Percentiles rank a stretch among this genome's conserved stretches.
Evolutionary conservation across 345 rosid species (phyloP).

Genomic region (Erodium maritimum): DNA sequence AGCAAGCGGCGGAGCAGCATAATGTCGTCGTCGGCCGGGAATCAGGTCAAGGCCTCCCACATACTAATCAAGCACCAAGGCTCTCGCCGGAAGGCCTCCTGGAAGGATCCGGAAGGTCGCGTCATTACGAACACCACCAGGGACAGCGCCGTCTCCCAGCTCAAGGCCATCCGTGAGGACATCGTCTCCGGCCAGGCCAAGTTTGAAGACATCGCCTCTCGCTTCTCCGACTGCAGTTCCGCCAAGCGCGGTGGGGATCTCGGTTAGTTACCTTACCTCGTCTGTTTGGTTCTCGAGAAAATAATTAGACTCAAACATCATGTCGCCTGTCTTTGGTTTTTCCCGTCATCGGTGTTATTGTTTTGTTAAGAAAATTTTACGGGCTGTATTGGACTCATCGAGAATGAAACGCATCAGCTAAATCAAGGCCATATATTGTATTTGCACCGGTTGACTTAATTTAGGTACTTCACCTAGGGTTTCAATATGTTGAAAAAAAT

Average conservation of each 20-base stretch:
- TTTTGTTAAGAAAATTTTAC: no score
- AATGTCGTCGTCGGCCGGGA: slow-evolving; percentile 28
- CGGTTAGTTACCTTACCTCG: slow-evolving; percentile 29
- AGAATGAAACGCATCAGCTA: no score
- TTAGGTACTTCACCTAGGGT: slow-evolving; percentile 13
- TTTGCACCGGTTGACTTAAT: no score
- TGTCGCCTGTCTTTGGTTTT: no score
- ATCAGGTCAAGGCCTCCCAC: slow-evolving; percentile 75
- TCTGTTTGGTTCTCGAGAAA: no score
- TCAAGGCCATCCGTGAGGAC: slow-evolving; percentile 60
- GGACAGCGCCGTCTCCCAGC: slow-evolving; percentile 64
- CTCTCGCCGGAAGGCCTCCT: slow-evolving; percentile 81
- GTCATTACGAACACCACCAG: slow-evolving; percentile 54
- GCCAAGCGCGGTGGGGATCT: slow-evolving; percentile 97
- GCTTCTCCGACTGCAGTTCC: slow-evolving; percentile 85
- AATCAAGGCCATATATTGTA: no score
- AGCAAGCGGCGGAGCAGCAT: no score
- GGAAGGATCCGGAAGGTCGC: slow-evolving; percentile 96
- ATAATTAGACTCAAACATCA: no score
- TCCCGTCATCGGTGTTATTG: no score
- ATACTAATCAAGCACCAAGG: slow-evolving; percentile 90
- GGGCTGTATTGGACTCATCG: no score
- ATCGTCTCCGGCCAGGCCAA: slow-evolving; percentile 65
- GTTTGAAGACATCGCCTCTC: slow-evolving; percentile 67
- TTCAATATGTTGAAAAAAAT: no score